A percentile compares a stretch with the other conserved stretches of the same genome.
These are phyloP conservation scores for Solanum phureja DNA, from an alignment of 257 asterid genomes.

Conservation along the genomic window DNA sequence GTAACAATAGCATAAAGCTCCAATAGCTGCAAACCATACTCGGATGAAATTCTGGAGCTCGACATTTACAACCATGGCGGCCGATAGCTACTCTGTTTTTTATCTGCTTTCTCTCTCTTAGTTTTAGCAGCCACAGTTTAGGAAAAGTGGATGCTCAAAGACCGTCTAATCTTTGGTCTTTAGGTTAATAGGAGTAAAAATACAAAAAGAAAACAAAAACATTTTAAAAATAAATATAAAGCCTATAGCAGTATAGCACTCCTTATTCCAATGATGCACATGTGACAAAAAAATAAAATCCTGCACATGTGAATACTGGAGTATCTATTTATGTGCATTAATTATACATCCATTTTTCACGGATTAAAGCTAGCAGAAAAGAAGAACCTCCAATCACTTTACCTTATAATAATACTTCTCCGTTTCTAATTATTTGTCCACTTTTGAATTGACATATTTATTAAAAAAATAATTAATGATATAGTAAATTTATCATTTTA, in stretches of 20 bases:
- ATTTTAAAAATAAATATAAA: too few species aligned
- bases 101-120: not conserved
- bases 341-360: too few species aligned
- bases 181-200: not conserved
- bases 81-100: not conserved
- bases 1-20: constrained; percentile 26
- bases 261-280: not conserved
- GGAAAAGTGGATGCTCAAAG: not conserved
- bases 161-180: not conserved
- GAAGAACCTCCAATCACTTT: too few species aligned
- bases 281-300: not conserved
- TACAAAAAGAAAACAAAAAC: not conserved
- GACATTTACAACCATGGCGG: not conserved
- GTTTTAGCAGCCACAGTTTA: not conserved
- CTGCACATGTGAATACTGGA: too few species aligned
- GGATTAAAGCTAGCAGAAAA: too few species aligned
- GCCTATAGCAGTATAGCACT: not conserved
- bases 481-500: too few species aligned
- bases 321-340: not conserved
- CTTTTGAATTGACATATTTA: too few species aligned
- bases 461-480: too few species aligned
- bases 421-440: too few species aligned
- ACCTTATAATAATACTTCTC: too few species aligned
- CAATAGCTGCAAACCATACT: constrained; percentile 11
- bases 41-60: constrained; percentile 23